A percentile compares a stretch with the other conserved stretches of the same genome.
Conservation (phyloP, 805 yeast genomes). For the Suhomyces xylopsoci region DNA sequence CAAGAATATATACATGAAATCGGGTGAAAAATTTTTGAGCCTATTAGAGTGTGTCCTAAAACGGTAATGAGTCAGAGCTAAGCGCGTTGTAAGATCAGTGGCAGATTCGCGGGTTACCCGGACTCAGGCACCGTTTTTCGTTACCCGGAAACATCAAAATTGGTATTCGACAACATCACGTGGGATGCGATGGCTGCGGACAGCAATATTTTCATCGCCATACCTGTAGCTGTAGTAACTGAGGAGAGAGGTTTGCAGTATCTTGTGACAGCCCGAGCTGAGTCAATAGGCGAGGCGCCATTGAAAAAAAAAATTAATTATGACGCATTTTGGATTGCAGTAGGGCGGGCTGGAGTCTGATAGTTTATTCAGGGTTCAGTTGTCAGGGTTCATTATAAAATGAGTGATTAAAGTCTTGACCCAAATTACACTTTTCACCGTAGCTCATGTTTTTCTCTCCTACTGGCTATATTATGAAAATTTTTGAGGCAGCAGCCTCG, state of each 20-base stretch:
- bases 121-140: neutral
- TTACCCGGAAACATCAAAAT: neutral
- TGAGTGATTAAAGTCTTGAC: neutral
- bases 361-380: neutral
- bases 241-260: neutral
- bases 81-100: conserved; percentile 31
- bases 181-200: neutral
- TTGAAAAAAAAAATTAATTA: neutral
- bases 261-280: neutral
- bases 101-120: conserved; percentile 10
- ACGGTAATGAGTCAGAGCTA: conserved; percentile 33
- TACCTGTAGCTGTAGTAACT: neutral
- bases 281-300: neutral
- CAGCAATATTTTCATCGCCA: neutral
- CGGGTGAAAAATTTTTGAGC: conserved; percentile 14
- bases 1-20: neutral
- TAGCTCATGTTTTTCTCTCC: neutral
- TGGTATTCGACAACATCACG: neutral
- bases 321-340: neutral
- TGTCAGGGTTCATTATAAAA: neutral
- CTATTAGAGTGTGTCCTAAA: conserved; percentile 17
- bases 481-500: neutral
- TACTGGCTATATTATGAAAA: neutral
- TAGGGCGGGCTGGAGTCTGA: neutral
- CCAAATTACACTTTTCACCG: neutral